Evolutionary conservation across 306 rosid genomes (phyloP).

Genomic region (Malus asiatica): DNA sequence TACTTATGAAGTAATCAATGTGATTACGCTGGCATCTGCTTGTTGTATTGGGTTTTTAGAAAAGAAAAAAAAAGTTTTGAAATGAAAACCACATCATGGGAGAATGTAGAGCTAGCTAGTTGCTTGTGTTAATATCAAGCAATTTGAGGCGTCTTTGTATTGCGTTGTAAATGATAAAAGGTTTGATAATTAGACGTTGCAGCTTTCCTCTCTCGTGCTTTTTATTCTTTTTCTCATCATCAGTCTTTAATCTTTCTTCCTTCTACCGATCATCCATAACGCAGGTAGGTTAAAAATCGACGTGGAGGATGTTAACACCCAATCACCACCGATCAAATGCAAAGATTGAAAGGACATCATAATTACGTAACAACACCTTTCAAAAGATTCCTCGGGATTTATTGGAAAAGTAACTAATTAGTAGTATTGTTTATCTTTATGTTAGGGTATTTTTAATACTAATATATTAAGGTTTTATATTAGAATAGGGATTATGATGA

Average conservation of each 20-base stretch:
- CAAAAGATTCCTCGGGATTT: not conserved
- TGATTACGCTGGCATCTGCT: not conserved
- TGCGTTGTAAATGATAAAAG: not conserved
- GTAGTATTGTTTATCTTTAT: too few relatives aligned
- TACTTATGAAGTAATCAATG: too few relatives aligned
- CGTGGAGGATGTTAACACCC: not conserved
- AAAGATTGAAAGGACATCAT: not conserved
- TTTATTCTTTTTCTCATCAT: not conserved
- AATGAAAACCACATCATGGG: conserved; percentile 2
- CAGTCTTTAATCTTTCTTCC: not conserved
- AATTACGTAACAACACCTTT: not conserved
- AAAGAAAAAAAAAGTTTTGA: not conserved
- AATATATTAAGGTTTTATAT: too few relatives aligned
- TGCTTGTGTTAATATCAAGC: not conserved
- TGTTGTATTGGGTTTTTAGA: not conserved
- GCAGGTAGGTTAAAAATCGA: not conserved
- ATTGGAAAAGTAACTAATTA: too few relatives aligned
- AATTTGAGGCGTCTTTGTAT: not conserved
- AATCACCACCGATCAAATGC: not conserved
- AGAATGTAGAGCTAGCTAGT: not conserved
- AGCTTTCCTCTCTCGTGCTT: not conserved
- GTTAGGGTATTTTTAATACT: too few relatives aligned
- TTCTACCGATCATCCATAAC: not conserved
- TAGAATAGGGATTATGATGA: too few relatives aligned
- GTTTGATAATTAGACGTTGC: not conserved